Evolutionary conservation across 768 basidiomycete species (phyloP), one percentile per base, ranked within the genome.

Genomic region (Saitozyma podzolica): DNA sequence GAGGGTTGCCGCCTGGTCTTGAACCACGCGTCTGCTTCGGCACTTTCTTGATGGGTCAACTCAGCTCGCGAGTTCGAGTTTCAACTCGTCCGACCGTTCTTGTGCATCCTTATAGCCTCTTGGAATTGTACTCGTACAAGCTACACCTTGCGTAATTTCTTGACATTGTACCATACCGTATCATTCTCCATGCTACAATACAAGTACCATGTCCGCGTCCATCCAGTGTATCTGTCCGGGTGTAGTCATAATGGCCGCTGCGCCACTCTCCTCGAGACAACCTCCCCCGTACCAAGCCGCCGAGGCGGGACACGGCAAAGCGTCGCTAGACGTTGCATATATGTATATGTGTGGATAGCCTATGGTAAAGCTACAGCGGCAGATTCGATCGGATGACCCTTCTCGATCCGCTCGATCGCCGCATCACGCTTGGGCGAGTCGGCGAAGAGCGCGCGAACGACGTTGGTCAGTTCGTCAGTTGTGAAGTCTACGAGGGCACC

Each of bases 401-500:
- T 43, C 56, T 75, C 74, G 54, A 75, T 68, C 66, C 56, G 59
- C 56, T 87, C 86, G 70, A 96, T 88, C 5, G 89, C 90, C 67
- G 84, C 87, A 57, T 90, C 85, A 80, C 94, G 85, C 76, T 92
- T 80, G 43, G 85, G 83, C 9, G 89, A 91, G 77, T 95, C 92
- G 29, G 91, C 88, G 76, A 97, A 97, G 52, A 97, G 82, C 0
- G 92, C 92, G 48, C 84, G 83, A 37, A 96, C 85, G n/a, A 97
- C 84, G 66, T 84, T 83, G 48, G 88, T 86, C 5, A 97, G 82
- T 78, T 97, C 94, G 39, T 89, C 85, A 8, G 88, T 84, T 64
- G 89, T 86, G 77, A 93, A 97, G 79, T 97, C 94, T 40, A 95
- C 87, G 66, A 97, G 81, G 6, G 90, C 88, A 9, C 93, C 91